phyloP scores from a whole-genome alignment of 164 flowering plant species.

The Tinospora cordifolia region DNA sequence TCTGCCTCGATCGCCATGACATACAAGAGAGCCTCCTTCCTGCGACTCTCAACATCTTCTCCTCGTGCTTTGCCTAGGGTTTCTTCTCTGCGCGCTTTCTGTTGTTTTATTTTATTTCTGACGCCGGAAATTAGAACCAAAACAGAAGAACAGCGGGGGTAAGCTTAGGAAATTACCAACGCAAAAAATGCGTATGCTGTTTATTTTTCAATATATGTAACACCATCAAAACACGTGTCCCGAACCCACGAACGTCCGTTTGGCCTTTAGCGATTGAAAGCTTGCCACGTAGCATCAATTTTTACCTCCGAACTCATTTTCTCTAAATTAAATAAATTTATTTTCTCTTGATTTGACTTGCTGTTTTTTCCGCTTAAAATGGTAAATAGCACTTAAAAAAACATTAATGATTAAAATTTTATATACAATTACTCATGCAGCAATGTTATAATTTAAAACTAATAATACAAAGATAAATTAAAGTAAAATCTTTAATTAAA shows the following conservation, averaged over 20 bases:
- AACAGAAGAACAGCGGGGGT: background rate
- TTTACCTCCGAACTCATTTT: too few relatives aligned
- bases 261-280: background rate
- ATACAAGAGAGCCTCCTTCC: conserved; percentile 55
- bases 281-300: background rate
- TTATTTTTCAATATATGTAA: background rate
- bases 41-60: conserved; percentile 47
- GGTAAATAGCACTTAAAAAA: too few relatives aligned
- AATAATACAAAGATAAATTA: too few relatives aligned
- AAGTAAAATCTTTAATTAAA: too few relatives aligned
- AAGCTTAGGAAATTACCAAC: background rate
- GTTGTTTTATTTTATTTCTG: background rate
- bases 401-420: too few relatives aligned
- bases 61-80: background rate
- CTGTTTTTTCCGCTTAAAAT: too few relatives aligned
- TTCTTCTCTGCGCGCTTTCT: background rate
- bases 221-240: background rate
- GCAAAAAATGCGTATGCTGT: background rate
- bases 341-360: too few relatives aligned
- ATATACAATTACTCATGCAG: too few relatives aligned
- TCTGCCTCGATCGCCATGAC: conserved; percentile 32
- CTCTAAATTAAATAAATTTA: too few relatives aligned
- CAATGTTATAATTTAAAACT: too few relatives aligned
- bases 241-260: too few relatives aligned
- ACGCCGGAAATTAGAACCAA: background rate